phyloP scores from a whole-genome alignment of 768 basidiomycete genomes.

The Piloderma croceum region DNA sequence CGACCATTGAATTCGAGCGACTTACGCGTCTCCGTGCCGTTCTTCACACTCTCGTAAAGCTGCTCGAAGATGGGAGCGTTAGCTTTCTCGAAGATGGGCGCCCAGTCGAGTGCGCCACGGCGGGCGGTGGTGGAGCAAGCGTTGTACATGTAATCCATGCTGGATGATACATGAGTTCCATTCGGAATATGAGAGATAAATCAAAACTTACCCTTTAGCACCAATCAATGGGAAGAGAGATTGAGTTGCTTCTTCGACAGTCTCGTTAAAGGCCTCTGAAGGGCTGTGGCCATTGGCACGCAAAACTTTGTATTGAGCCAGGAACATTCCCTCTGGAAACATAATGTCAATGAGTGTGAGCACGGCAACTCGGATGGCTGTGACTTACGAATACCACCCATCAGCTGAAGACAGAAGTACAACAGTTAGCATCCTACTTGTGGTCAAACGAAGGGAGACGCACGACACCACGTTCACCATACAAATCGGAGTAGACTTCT shows the following conservation, averaged over 20 bases:
- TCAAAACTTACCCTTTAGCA: constrained; percentile 67
- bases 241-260: constrained; percentile 99
- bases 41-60: constrained; percentile 89
- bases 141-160: constrained; percentile 99
- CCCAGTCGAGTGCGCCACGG: constrained; percentile 99
- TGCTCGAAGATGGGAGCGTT: constrained; percentile 93
- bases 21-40: constrained; percentile 96
- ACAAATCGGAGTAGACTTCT: constrained; percentile 99
- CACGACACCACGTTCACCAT: constrained; percentile 99
- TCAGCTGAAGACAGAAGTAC: constrained; percentile 50
- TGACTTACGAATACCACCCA: constrained; percentile 88
- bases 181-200: constrained; percentile 1
- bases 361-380: neutral
- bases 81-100: constrained; percentile 90
- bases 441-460: constrained; percentile 29
- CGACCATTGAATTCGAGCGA: constrained; percentile 94
- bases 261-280: constrained; percentile 99
- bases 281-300: constrained; percentile 95
- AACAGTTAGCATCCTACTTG: neutral
- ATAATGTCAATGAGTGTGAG: neutral
- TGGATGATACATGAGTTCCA: constrained; percentile 23
- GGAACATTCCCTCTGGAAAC: constrained; percentile 86
- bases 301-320: constrained; percentile 97
- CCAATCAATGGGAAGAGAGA: constrained; percentile 97
- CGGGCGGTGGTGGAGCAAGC: constrained; percentile 99